Percentiles rank a stretch among this genome's conserved stretches.
phyloP scores from a whole-genome alignment of 208 protist genomes.

The Naegleria fowleri region DNA sequence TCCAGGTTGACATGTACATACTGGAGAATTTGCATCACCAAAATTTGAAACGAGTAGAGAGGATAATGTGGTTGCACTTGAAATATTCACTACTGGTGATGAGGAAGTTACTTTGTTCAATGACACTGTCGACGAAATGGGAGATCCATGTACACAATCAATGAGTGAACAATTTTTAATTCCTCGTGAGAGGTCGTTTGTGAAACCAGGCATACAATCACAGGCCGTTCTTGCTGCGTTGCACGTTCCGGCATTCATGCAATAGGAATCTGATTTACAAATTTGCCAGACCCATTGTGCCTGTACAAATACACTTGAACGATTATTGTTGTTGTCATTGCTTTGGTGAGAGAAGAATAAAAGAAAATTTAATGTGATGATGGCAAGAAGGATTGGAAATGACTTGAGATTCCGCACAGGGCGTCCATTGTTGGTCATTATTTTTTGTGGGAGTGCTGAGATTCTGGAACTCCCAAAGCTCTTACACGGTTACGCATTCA shows the following conservation, averaged over 20 bases:
- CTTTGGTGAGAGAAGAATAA: too few species aligned
- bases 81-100: not conserved
- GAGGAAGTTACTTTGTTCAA: not conserved
- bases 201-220: not conserved
- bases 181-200: not conserved
- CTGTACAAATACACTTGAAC: too few species aligned
- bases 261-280: not conserved
- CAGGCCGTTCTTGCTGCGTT: not conserved
- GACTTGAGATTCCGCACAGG: too few species aligned
- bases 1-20: not conserved
- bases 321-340: too few species aligned
- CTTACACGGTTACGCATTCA: too few species aligned
- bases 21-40: not conserved
- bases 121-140: not conserved
- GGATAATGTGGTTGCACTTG: too few species aligned
- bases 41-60: too few species aligned
- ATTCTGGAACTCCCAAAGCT: too few species aligned
- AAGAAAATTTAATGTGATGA: too few species aligned
- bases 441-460: too few species aligned
- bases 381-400: too few species aligned
- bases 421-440: too few species aligned
- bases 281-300: not conserved
- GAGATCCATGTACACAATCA: not conserved
- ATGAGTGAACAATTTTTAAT: slow-evolving; percentile 19
- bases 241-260: not conserved